Percentiles rank a stretch among this genome's conserved stretches.
phyloP scores from a whole-genome alignment of 768 basidiomycete genomes.

The Leucocoprinus leucothites region DNA sequence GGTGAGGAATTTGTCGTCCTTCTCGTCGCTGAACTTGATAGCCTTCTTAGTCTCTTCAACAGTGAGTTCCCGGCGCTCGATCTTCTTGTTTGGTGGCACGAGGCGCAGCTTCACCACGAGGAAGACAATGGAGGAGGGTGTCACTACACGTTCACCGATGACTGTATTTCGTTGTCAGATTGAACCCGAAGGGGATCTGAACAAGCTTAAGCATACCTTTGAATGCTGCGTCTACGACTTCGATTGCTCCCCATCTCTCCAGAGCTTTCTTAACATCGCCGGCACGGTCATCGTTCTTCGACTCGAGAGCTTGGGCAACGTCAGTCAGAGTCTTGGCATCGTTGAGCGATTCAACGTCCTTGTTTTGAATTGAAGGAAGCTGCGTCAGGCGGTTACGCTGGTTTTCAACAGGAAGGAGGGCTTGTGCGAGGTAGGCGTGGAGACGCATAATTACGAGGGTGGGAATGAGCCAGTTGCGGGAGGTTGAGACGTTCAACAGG shows the following conservation, averaged over 20 bases:
- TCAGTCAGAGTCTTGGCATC: slow-evolving; percentile 40
- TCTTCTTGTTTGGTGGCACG: slow-evolving; percentile 43
- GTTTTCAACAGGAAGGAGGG: slow-evolving; percentile 56
- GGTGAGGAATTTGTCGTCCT: slow-evolving; percentile 68
- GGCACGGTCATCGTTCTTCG: slow-evolving; percentile 45
- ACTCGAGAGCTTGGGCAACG: slow-evolving; percentile 46
- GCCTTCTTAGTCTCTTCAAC: slow-evolving; percentile 46
- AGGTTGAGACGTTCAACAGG: slow-evolving; percentile 74
- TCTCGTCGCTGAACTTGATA: slow-evolving; percentile 50
- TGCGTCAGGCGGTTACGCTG: slow-evolving; percentile 58
- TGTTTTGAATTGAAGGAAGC: slow-evolving; percentile 66
- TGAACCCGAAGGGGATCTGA: no score
- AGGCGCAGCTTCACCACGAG: slow-evolving; percentile 83
- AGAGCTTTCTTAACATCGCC: slow-evolving; percentile 62
- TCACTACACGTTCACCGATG: slow-evolving; percentile 84
- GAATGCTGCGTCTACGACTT: slow-evolving; percentile 81
- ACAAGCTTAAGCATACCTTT: slow-evolving; percentile 54
- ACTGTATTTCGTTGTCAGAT: slow-evolving; percentile 41
- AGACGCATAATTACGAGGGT: slow-evolving; percentile 78
- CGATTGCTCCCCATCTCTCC: slow-evolving; percentile 68
- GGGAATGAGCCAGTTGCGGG: slow-evolving; percentile 87
- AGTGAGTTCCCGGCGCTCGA: slow-evolving; percentile 37
- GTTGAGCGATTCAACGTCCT: slow-evolving; percentile 40
- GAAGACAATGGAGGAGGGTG: slow-evolving; percentile 85
- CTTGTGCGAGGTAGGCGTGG: slow-evolving; percentile 83